Conservation (phyloP, 2,329 filamentous ascomycete species). For the Ophiostoma perfectum region DNA sequence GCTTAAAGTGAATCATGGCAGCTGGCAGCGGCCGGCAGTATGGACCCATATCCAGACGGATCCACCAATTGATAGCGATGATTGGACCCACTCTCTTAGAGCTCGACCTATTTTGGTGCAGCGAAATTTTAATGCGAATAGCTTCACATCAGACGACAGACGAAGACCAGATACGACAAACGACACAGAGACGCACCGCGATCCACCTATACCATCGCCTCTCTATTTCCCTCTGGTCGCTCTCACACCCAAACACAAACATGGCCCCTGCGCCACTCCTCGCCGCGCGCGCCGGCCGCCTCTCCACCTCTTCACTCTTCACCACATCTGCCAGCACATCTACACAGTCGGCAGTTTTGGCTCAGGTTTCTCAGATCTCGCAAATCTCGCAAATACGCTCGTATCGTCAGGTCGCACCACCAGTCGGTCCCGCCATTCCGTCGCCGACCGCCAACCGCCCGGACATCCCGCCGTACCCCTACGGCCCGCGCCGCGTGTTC, state of each 20-base stretch:
- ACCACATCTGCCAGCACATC: neutral
- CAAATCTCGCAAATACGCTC: conserved; percentile 21
- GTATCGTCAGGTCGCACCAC: conserved; percentile 30
- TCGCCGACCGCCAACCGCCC: conserved; percentile 39
- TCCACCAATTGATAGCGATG: conserved; percentile 6
- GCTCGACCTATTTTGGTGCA: conserved; percentile 8
- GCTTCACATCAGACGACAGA: neutral
- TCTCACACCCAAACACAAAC: neutral
- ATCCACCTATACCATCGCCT: neutral
- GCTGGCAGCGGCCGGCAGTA: conserved; percentile 11
- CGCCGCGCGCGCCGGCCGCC: conserved; percentile 18
- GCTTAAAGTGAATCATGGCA: neutral
- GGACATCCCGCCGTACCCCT: conserved; percentile 61
- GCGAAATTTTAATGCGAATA: conserved; percentile 21
- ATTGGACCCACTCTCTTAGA: neutral
- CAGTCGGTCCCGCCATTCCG: conserved; percentile 39
- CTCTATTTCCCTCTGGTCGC: neutral
- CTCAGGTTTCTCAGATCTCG: neutral
- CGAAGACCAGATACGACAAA: neutral
- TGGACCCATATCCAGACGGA: neutral
- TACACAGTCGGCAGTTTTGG: conserved; percentile 36
- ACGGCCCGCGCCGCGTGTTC: conserved; percentile 64
- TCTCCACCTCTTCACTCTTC: conserved; percentile 9
- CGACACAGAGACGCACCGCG: neutral
- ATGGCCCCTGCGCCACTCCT: conserved; percentile 17